Base-by-base conservation (phyloP, 805 yeast genomes). In the Scheffersomyces ergatensis region DNA sequence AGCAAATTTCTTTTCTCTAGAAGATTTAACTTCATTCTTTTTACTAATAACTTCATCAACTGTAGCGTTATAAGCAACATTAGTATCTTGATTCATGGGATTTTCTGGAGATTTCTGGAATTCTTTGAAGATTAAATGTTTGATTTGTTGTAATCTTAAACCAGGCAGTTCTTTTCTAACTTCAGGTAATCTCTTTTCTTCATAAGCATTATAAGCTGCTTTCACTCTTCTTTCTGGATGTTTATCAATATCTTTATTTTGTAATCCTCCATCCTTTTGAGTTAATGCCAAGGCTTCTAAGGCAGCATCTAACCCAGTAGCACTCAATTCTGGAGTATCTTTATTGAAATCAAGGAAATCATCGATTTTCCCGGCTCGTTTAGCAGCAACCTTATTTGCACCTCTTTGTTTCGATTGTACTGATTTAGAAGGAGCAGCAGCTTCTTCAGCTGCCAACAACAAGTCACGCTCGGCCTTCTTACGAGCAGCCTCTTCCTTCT, bases 201-300 rank as follows among this genome's bases (percentile, higher is more conserved):
- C 88, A 54, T 65, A 87, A 1, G 86, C 88, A 11, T 78, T 72
- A 42, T 71, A 70, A 0, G 95, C 95, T 19, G 92, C 88, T 67
- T 86, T 87, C 63, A 83, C 85, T 57, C 96, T 77, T 64, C 95
- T 78, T 68, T 87, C 96, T 8, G 96, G 95, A 52, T 87, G 96
- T 61, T 89, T 80, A 45, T 87, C 96, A 38, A 87, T 70, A 38
- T 80, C 87, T 54, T 81, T 81, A 45, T 65, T 65, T 32, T 67
- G 62, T 24, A 83, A 82, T 38, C 79, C 84, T 21, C 73, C 78
- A 39, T 71, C 77, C 34, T 69, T 76, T 18, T 70, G 66, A 11
- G 89, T 76, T 60, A 87, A 70, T 4, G 86, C 74, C 55, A 87
- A 71, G 3, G 95, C 95, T 39, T 85, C 88, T 46, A 87, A 67